Base-by-base conservation (phyloP, 148 eudicot species). In the Suaeda aralocaspica region DNA sequence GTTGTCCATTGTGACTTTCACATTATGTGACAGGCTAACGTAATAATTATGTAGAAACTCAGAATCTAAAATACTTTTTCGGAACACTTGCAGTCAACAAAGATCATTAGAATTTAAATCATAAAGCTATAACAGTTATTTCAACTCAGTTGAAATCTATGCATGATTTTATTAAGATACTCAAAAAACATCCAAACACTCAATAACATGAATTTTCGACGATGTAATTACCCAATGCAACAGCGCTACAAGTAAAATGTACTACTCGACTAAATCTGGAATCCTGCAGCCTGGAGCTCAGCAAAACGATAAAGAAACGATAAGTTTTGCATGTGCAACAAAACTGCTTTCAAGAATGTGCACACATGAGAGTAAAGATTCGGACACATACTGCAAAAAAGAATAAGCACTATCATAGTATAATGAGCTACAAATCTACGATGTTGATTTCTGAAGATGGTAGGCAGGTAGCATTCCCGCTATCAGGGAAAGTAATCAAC, bases 291-390 rank as follows among this genome's bases (percentile, higher is more conserved):
- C 55, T 50, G 55, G 55, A 50, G 21, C 9, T 4, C 1, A 15
- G 10, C 8, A 28, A 57, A 4, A 13, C 3, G 19, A 26, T 13
- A 14, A 57, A 26, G 5, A 15, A 57, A 59, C 21, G 5, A 5
- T 30, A 60, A 24, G 2, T 2, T 60, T 18, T 45, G 36, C 33
- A 31, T 10, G 70, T 28, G 59, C 45, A 67, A 50, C n/a, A 15
- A 4, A 71, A 42, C 59, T 50, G 12, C 75, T 64, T 76, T 66
- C 44, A 58, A 64, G 71, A 77, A 77, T 53, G 59, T 71, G 75
- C 62, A 50, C 72, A 51, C 79, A 77, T 39, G 61, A 64, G 34
- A 39, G 15, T 24, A 16, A 46, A 50, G 29, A 19, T 28, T 14
- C 19, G 22, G 66, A 45, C n/a, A n/a, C n/a, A n/a, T n/a, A n/a